Conservation (phyloP, 164 flowering plant genomes). For the Piper longum region DNA sequence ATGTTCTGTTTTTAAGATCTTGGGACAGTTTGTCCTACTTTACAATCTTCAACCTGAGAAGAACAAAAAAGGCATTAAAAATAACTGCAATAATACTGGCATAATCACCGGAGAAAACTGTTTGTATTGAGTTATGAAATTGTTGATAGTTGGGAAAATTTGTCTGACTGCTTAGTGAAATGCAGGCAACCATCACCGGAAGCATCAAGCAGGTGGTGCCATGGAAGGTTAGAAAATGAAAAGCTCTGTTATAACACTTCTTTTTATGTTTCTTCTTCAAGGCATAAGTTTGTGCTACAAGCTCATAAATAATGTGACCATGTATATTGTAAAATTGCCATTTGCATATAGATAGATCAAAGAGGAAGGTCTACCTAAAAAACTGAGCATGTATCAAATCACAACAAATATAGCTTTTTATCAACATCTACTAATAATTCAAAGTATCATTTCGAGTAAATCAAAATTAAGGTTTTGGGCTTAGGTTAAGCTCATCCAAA, state of each 20-base stretch:
- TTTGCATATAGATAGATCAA: no score
- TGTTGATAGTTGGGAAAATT: neutral
- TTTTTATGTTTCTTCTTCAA: neutral
- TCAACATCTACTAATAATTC: no score
- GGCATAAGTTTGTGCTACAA: no score
- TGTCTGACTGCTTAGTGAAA: neutral
- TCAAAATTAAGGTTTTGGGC: no score
- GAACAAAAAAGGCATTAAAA: neutral
- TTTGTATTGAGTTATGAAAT: neutral
- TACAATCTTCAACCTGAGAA: neutral
- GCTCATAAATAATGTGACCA: no score
- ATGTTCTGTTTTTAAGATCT: neutral
- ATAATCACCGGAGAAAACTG: neutral
- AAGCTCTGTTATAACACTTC: neutral
- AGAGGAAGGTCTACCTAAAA: no score
- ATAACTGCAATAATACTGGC: neutral
- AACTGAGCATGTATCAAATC: no score
- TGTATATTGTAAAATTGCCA: no score
- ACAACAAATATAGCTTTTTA: no score
- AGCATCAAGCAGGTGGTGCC: conserved; percentile 44
- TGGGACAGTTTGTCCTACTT: neutral
- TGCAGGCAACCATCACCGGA: conserved; percentile 40
- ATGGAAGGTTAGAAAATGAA: conserved; percentile 17
- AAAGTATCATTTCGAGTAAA: no score
- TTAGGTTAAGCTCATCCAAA: no score